Base-by-base conservation (phyloP, 306 rosid species). In the Sicyos edulis region DNA sequence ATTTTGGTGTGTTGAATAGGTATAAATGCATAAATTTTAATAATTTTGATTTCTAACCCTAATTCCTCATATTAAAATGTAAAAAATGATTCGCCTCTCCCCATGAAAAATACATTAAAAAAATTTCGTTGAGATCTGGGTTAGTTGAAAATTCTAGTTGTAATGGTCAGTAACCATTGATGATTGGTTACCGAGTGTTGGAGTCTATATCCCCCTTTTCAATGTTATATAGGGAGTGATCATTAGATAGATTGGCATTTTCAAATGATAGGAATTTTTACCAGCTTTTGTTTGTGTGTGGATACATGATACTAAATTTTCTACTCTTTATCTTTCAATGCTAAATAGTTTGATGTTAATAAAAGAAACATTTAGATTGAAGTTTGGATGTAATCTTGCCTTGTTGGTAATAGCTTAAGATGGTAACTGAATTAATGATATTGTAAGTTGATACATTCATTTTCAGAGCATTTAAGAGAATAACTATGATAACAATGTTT, bases 1-100 rank as follows among this genome's bases (percentile, higher is more conserved):
- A 95, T 88, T 95, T 95, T 79, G 96, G 92, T 78, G 87, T 91
- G 56, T 82, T 95, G 85, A 87, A 86, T 72, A 89, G 96, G 99
- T 95, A 47, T 64, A 86, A 72, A 55, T 51, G n/a, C n/a, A n/a
- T n/a, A n/a, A n/a, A n/a, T n/a, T n/a, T n/a, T n/a, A n/a, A n/a
- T n/a, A n/a, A n/a, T n/a, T n/a, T n/a, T n/a, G n/a, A n/a, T n/a
- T n/a, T n/a, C n/a, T n/a, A n/a, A n/a, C n/a, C n/a, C n/a, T n/a
- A n/a, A n/a, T n/a, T n/a, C n/a, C n/a, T n/a, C n/a, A n/a, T n/a
- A n/a, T n/a, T n/a, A n/a, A n/a, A n/a, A n/a, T n/a, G n/a, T n/a
- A n/a, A n/a, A n/a, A n/a, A n/a, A n/a, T n/a, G n/a, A n/a, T n/a
- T n/a, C n/a, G n/a, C n/a, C n/a, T n/a, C n/a, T n/a, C n/a, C n/a